Base-by-base conservation (phyloP, 2,329 filamentous ascomycete species). In the Incumbomyces delicatus region DNA sequence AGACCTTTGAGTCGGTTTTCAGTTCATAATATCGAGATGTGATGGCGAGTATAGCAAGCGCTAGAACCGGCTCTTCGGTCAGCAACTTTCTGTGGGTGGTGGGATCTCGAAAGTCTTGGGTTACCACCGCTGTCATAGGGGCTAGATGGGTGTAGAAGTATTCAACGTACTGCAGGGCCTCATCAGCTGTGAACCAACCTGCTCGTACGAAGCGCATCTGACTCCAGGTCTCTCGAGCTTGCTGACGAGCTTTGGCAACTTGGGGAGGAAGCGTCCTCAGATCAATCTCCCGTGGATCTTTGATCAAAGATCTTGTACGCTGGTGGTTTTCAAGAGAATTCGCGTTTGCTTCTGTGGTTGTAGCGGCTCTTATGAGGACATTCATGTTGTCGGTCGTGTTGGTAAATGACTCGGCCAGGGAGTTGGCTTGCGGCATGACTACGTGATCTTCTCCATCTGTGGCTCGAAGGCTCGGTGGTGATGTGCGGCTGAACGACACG, bases 121-220 rank as follows among this genome's bases (percentile, higher is more conserved):
- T 85, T 4, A 89, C 89, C 50, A 96, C 94, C 1, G 92, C 92
- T 2, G 90, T 96, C 60, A 98, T 73, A 1, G 90, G 90, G 1
- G 88, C 90, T 6, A 96, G 76, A 58, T 88, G 87, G 57, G 84
- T 80, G 67, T 95, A 96, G 67, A 95, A 96, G 66, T 96, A 96
- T 62, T 89, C 83, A 53, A 98, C 86, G 60, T 96, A 96, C 36
- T 83, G 81, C 63, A 96, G 89, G 17, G 87, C 90, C 66, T 98
- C 92, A 54, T 85, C 81, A 0, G 90, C 85, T 0, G 88, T 94
- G 63, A 98, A 92, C 90, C 90, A 96, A 8, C 92, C 92, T 7
- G 88, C 88, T 45, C 88, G 81, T n/a, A 96, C 90, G 61, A 96
- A 96, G 36, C 89, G 82, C 63, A 95, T 89, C 53, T 87, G 76